These are phyloP conservation scores for Pyracantha coccinea DNA, from an alignment of 331 rosid species.

Conservation along the genomic window DNA sequence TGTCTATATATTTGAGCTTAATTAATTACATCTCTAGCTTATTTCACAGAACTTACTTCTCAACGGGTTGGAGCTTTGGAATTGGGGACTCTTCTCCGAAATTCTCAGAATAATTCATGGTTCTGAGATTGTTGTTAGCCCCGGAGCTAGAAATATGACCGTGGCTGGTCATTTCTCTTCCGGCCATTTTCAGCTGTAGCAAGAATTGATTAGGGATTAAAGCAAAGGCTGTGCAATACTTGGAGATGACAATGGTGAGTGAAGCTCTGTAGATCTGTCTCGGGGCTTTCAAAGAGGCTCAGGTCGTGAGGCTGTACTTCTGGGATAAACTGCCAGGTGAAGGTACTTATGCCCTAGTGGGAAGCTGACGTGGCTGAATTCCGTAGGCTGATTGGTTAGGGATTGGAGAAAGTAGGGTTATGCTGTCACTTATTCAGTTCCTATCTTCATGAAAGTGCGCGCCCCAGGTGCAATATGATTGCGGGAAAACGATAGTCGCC, in stretches of 20 bases:
- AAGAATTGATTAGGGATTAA: neutral
- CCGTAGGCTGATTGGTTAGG: neutral
- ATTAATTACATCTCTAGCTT: neutral
- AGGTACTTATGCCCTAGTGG: constrained; percentile 6
- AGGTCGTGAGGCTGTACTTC: neutral
- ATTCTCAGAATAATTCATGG: constrained; percentile 21
- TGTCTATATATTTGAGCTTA: neutral
- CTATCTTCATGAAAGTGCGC: neutral
- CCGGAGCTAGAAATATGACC: neutral
- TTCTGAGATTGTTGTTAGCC: neutral
- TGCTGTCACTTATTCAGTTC: neutral
- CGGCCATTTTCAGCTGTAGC: neutral
- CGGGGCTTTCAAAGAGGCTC: neutral
- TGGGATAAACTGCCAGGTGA: neutral
- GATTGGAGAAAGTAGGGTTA: neutral
- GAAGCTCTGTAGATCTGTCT: neutral
- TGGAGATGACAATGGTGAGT: neutral
- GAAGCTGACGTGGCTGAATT: neutral
- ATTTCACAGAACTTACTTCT: neutral
- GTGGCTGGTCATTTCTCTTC: neutral
- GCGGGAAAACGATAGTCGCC: neutral
- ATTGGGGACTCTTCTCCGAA: neutral
- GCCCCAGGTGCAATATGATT: neutral
- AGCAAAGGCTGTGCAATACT: neutral
- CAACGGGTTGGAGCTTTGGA: neutral